Conservation (phyloP, 2,329 filamentous ascomycete species). For the Pseudogymnoascus sp. region DNA sequence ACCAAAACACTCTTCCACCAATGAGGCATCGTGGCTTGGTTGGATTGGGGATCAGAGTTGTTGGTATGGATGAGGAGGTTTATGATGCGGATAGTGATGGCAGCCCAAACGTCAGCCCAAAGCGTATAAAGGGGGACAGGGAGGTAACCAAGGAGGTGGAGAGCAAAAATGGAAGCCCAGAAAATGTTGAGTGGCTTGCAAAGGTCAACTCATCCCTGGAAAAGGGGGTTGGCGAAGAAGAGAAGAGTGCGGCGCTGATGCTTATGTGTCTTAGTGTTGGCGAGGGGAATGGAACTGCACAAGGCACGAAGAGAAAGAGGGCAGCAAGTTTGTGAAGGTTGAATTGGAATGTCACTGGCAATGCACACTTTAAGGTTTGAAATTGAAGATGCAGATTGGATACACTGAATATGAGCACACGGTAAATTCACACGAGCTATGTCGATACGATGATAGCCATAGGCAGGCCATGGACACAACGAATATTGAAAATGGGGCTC, state of each 20-base stretch:
- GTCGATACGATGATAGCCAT: conserved; percentile 3
- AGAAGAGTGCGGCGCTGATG: conserved; percentile 7
- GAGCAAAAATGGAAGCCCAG: background rate
- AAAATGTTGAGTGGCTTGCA: background rate
- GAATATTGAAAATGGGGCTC: background rate
- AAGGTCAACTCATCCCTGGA: background rate
- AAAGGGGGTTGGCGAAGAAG: background rate
- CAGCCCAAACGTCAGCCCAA: background rate
- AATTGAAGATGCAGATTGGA: background rate
- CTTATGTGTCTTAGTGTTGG: conserved; percentile 1
- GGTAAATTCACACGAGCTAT: conserved; percentile 1
- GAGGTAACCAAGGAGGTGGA: background rate
- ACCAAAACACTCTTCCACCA: background rate
- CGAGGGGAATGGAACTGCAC: background rate
- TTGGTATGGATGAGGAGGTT: background rate
- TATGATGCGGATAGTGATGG: background rate
- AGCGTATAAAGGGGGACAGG: background rate
- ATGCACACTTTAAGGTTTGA: background rate
- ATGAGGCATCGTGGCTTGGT: background rate
- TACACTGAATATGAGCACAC: background rate
- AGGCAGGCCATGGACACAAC: background rate
- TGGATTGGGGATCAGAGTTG: background rate
- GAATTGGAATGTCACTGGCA: background rate
- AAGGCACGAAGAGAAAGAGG: background rate
- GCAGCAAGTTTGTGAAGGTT: background rate